Conservation (phyloP, 257 asterid species). For the Solanum lignicaule region DNA sequence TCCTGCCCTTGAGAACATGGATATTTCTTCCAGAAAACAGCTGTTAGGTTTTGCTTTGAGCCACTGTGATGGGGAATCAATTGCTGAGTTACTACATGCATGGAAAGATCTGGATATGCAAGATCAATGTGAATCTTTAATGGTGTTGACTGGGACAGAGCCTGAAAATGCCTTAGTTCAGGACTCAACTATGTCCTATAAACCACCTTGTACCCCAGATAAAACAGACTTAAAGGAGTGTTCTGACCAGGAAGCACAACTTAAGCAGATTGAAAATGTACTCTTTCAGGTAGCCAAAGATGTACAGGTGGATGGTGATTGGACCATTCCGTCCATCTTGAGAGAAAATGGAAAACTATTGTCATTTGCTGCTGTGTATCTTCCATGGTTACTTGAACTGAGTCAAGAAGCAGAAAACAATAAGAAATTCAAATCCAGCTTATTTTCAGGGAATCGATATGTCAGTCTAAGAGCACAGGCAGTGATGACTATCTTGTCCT, state of each 20-base stretch:
- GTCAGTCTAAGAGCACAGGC: conserved; percentile 56
- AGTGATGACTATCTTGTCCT: conserved; percentile 54
- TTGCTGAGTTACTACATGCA: conserved; percentile 76
- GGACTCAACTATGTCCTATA: conserved; percentile 22
- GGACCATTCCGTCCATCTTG: conserved; percentile 26
- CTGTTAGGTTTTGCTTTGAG: conserved; percentile 93
- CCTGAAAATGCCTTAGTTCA: conserved; percentile 38
- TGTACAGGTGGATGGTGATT: neutral
- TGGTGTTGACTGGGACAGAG: conserved; percentile 54
- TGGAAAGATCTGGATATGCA: conserved; percentile 95
- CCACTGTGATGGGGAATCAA: conserved; percentile 94
- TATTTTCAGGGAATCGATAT: conserved; percentile 35
- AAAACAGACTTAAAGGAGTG: conserved; percentile 12
- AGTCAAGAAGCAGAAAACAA: conserved; percentile 39
- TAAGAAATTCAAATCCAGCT: conserved; percentile 32
- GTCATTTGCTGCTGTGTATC: conserved; percentile 61
- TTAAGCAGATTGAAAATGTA: conserved; percentile 30
- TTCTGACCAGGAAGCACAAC: conserved; percentile 39
- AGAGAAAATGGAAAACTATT: conserved; percentile 54
- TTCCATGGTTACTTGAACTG: conserved; percentile 81
- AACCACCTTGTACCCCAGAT: conserved; percentile 12
- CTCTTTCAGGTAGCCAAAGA: conserved; percentile 30
- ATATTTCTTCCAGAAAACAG: conserved; percentile 66
- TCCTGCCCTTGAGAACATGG: conserved; percentile 82
- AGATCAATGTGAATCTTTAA: conserved; percentile 67